These are phyloP conservation scores for Blastobotrys aristatus DNA, from an alignment of 1,139 yeast genomes.

Conservation along the genomic window DNA sequence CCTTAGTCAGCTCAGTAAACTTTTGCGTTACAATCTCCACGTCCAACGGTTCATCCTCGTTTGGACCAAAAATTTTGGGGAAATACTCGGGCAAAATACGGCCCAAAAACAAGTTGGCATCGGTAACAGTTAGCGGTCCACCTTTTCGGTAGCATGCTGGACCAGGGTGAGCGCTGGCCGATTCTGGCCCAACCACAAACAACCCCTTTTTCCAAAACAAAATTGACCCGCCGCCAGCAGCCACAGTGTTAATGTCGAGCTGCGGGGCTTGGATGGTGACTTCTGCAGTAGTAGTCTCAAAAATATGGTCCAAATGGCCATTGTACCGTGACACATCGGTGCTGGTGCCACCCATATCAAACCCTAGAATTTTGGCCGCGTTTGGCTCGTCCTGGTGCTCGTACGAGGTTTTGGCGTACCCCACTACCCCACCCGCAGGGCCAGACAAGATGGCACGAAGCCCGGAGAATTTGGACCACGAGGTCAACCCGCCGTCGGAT, in stretches of 20 bases:
- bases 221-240: conserved; percentile 58
- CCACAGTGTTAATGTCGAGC: conserved; percentile 53
- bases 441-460: conserved; percentile 50
- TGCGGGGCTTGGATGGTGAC: conserved; percentile 55
- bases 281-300: conserved; percentile 51
- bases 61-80: conserved; percentile 52
- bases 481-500: conserved; percentile 53
- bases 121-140: conserved; percentile 53
- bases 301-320: conserved; percentile 48
- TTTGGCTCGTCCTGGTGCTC: conserved; percentile 29
- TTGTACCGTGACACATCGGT: conserved; percentile 51
- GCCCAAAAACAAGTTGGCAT: conserved; percentile 50
- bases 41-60: conserved; percentile 47
- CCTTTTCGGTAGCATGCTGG: conserved; percentile 56
- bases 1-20: conserved; percentile 40
- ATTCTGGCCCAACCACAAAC: conserved; percentile 52
- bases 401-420: conserved; percentile 48
- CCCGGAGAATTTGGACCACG: conserved; percentile 47
- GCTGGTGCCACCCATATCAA: conserved; percentile 60
- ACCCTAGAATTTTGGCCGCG: conserved; percentile 41
- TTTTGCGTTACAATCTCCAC: conserved; percentile 37
- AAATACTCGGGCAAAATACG: conserved; percentile 46
- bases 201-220: conserved; percentile 47
- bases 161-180: conserved; percentile 55
- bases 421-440: conserved; percentile 60